These are phyloP conservation scores for Boletus huronensis DNA, from an alignment of 768 basidiomycete species.

Conservation along the genomic window DNA sequence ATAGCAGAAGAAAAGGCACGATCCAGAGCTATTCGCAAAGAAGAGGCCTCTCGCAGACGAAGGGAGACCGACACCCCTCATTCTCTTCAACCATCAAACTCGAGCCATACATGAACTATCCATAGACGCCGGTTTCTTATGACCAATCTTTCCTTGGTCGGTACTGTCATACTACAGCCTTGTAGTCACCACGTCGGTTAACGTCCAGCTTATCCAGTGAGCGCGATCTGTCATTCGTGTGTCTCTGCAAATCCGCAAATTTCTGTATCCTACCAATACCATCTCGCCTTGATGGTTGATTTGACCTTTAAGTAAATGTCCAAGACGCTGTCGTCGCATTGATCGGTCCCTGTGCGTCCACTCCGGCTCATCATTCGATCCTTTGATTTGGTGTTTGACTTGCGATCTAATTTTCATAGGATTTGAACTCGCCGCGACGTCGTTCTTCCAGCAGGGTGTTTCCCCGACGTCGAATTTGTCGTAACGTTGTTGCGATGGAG, in stretches of 20 bases:
- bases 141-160: conserved; percentile 5
- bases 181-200: conserved; percentile 6
- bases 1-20: conserved; percentile 50
- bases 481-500: not conserved
- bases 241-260: conserved; percentile 12
- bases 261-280: conserved; percentile 16
- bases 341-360: conserved; percentile 17
- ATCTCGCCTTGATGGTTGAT: conserved; percentile 1
- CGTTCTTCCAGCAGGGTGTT: not conserved
- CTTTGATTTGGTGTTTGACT: conserved; percentile 1
- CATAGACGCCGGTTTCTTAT: conserved; percentile 1
- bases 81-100: conserved; percentile 3
- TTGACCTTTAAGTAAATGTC: conserved; percentile 1
- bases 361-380: not conserved
- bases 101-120: conserved; percentile 14
- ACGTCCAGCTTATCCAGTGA: conserved; percentile 14
- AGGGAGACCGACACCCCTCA: conserved; percentile 15
- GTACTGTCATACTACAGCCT: conserved; percentile 13
- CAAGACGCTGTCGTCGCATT: conserved; percentile 2
- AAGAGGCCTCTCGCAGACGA: conserved; percentile 26
- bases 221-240: conserved; percentile 11
- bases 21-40: conserved; percentile 26
- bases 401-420: not conserved
- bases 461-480: not conserved
- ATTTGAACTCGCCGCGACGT: not conserved